Evolutionary conservation across 495 filamentous ascomycete genomes (phyloP), one percentile per base, ranked within the genome.

Genomic region (Neurospora tetrasperma): DNA sequence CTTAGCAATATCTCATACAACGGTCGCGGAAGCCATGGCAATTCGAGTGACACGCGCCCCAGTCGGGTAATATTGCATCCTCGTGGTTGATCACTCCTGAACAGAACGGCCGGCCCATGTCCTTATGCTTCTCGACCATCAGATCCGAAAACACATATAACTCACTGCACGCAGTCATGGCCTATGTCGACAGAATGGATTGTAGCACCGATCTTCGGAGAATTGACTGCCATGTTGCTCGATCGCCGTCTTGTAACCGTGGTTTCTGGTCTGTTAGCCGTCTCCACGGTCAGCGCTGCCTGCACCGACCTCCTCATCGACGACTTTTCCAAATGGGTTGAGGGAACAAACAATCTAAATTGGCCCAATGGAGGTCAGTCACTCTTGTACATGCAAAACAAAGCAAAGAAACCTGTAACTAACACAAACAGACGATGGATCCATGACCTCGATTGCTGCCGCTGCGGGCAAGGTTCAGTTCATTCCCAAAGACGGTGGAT

Each of bases 261-360:
- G 71, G 54, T 81, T 66, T 78, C 74, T 54, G 74, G 73, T 68
- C 76, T 81, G 9, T 72, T 72, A 73, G 69, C 74, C 39, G 76
- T 75, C 73, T 38, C 75, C 46, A 48, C 69, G 41, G 78, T 70
- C 70, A 71, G 42, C 12, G 80, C 80, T n/a, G 83, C 82, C 35
- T 89, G 88, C 78, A 82, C 79, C 38, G 83, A 87, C 73, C 78
- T 89, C 10, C 46, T 87, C n/a, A 80, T 90, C 73, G 88, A 90
- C 76, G 80, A 90, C 79, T 90, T 88, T 77, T 77, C 85, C 16
- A 82, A 83, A 43, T 90, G 84, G 82, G 80, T 82, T 7, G 79
- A 69, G 40, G 84, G 88, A 73, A 77, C 78, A 54, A 90, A 89
- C 74, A 82, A 79, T 66, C 76, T 88, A 42, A 77, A 80, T 39